These are phyloP conservation scores for Solanum pinnatisectum DNA, from an alignment of 257 asterid genomes.

Conservation along the genomic window DNA sequence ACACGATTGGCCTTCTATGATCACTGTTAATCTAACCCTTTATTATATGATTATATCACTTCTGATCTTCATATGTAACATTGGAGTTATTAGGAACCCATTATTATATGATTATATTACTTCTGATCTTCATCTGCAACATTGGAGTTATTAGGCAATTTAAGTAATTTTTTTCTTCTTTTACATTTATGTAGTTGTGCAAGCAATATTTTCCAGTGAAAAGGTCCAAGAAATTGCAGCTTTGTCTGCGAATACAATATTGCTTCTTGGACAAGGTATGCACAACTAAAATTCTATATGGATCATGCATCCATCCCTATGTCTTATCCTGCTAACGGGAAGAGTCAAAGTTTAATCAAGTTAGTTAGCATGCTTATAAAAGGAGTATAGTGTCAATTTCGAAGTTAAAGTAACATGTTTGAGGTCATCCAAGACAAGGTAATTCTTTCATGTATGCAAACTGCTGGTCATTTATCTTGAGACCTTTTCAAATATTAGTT, in stretches of 20 bases:
- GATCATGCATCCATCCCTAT: not conserved
- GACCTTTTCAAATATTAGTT: not conserved
- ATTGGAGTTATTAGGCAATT: slow-evolving; percentile 1
- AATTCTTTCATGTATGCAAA: not conserved
- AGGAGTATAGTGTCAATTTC: not conserved
- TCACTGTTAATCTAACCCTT: not conserved
- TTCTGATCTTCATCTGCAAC: not conserved
- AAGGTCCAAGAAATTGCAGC: slow-evolving; percentile 67
- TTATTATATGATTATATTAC: not conserved
- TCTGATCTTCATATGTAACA: not conserved
- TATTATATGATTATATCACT: not conserved
- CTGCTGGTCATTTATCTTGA: not conserved
- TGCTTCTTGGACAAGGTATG: slow-evolving; percentile 84
- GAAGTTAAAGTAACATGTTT: not conserved
- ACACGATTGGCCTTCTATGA: not conserved
- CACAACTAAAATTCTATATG: not conserved
- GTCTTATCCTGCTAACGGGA: not conserved
- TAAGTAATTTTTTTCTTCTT: not conserved
- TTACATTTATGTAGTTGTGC: slow-evolving; percentile 31
- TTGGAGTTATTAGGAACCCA: not conserved
- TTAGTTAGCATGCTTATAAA: not conserved
- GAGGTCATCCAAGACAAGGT: not conserved
- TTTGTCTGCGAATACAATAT: slow-evolving; percentile 45
- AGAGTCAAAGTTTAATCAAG: not conserved
- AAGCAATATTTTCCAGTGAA: slow-evolving; percentile 63